phyloP scores from a whole-genome alignment of 441 rosid genomes.

The Flueggea neowawraea region DNA sequence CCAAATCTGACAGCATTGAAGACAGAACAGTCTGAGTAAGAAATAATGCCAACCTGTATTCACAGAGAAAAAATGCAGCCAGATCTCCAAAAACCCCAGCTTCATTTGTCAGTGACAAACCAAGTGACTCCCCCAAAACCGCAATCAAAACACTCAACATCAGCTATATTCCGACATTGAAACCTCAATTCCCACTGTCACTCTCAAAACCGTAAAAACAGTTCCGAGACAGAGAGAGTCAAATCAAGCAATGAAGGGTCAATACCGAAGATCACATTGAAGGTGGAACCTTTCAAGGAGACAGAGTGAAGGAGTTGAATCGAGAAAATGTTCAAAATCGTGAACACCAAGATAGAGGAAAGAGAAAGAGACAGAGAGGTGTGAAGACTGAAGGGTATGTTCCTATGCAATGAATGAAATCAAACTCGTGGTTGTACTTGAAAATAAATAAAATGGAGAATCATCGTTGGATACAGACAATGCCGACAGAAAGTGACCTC shows the following conservation, averaged over 20 bases:
- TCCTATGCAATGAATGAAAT: neutral
- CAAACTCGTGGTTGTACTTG: slow-evolving; percentile 30
- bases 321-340: slow-evolving; percentile 1
- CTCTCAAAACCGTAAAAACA: too few species aligned
- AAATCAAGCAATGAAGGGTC: slow-evolving; percentile 10
- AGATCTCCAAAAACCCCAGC: slow-evolving; percentile 49
- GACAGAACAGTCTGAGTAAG: neutral
- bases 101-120: slow-evolving; percentile 43
- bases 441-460: slow-evolving; percentile 26
- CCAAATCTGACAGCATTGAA: neutral
- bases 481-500: slow-evolving; percentile 94
- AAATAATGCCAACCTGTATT: slow-evolving; percentile 37
- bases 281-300: slow-evolving; percentile 12
- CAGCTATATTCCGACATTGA: slow-evolving; percentile 29
- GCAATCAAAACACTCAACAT: slow-evolving; percentile 16
- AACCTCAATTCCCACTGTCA: too few species aligned
- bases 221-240: neutral
- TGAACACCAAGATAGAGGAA: slow-evolving; percentile 4
- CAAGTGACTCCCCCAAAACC: slow-evolving; percentile 21
- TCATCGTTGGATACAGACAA: slow-evolving; percentile 81
- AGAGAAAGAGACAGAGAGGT: neutral
- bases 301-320: slow-evolving; percentile 16
- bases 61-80: slow-evolving; percentile 33
- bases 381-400: neutral
- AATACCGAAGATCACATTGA: too few species aligned